phyloP scores from a whole-genome alignment of 1,284 basidiomycete genomes.

The Sporisorium iseilematis-ciliati region DNA sequence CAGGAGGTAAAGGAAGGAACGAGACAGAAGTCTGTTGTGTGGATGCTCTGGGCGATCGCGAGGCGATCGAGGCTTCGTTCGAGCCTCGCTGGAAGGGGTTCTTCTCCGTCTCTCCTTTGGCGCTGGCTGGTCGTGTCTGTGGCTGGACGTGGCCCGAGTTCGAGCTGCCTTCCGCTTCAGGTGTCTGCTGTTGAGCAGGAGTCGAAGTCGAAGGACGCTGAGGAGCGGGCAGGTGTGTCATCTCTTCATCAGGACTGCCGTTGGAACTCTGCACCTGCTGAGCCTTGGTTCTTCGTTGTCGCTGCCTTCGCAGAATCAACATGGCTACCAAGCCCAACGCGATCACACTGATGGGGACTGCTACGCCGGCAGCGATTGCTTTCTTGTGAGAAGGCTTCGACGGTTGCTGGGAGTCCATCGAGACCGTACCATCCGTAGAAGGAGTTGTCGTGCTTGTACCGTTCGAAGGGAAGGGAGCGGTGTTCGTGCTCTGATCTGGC shows the following conservation, averaged over 20 bases:
- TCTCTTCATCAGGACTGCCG: conserved; percentile 10
- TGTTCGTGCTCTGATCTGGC: background rate
- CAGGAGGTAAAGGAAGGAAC: background rate
- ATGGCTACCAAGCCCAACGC: conserved; percentile 20
- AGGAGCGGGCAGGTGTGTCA: conserved; percentile 1
- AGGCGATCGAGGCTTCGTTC: conserved; percentile 4
- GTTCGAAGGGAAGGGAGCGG: background rate
- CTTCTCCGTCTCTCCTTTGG: background rate
- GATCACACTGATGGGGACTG: conserved; percentile 25
- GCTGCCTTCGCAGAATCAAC: conserved; percentile 17
- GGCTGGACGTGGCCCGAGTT: background rate
- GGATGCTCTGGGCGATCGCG: background rate
- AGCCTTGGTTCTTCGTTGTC: conserved; percentile 7
- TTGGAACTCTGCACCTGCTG: background rate
- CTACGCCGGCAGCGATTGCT: conserved; percentile 16
- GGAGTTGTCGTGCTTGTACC: background rate
- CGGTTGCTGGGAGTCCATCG: background rate
- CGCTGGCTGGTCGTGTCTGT: background rate
- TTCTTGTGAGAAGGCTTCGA: conserved; percentile 1
- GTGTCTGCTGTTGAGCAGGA: background rate
- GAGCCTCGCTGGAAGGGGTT: conserved; percentile 3
- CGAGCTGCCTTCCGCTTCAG: background rate
- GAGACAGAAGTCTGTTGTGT: background rate
- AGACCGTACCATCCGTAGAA: background rate
- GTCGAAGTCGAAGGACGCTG: background rate